Evolutionary conservation across 805 yeast genomes (phyloP), one percentile per base, ranked within the genome.

Genomic region (Saccharomycopsis fibuligera): DNA sequence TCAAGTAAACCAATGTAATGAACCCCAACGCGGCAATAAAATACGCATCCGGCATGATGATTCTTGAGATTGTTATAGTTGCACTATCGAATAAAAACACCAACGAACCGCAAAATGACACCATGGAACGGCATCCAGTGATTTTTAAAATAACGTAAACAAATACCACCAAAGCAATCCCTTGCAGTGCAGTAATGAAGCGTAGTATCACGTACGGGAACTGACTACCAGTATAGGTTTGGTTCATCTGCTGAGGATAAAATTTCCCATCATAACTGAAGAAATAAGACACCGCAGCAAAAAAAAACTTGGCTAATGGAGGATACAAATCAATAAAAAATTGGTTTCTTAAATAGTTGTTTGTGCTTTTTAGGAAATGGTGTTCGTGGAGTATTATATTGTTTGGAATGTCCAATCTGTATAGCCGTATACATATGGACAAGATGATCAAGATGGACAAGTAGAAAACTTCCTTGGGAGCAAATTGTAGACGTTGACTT

Each of bases 241-340:
- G 2, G n/a, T 17, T 25, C 21, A 17, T 25, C 41, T 33, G 8
- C 9, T 16, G 4, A 42, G 19, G 17, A 27, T 30, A 50, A 41
- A n/a, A 45, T 57, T 47, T 60, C 62, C 37, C 60, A 51, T 12
- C 70, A 21, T 42, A 40, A 3, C 82, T 81, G 31, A 69, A 70
- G 16, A 76, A 35, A 52, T 67, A 63, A 2, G 81, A 81, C 5
- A 81, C 66, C 47, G 74, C 69, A 27, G 77, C 78, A 57, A 73
- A 80, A 10, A 80, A 61, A 63, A 84, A 64, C 56, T 81, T 79
- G 35, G 75, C 81, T 45, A 84, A 65, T 3, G 91, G 90, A 9
- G 91, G 90, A 54, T 83, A 83, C 24, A 81, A 81, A 57, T 82
- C 89, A 57, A 83, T 68, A 63, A 81, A 83, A 61, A 78, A 82